Evolutionary conservation across 768 basidiomycete species (phyloP).

Genomic region (Rhizopogon rudus): DNA sequence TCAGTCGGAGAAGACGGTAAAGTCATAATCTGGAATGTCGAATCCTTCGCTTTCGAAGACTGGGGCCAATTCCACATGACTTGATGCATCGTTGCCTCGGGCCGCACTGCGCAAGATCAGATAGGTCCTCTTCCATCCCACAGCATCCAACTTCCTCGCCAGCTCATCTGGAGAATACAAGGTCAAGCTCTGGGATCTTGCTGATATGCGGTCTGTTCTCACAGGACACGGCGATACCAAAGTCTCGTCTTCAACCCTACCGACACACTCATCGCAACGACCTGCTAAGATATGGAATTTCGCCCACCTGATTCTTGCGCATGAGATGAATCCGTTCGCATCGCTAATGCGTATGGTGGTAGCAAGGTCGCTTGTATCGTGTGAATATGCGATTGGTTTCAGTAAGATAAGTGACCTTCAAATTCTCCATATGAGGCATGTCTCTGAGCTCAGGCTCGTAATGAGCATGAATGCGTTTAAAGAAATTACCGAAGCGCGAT

Average conservation of each 20-base stretch:
- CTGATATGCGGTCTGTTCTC: slow-evolving; percentile 54
- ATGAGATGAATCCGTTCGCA: slow-evolving; percentile 75
- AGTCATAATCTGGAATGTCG: slow-evolving; percentile 86
- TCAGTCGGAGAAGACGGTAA: slow-evolving; percentile 95
- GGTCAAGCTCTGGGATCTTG: slow-evolving; percentile 90
- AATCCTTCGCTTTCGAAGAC: slow-evolving; percentile 62
- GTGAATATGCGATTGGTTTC: slow-evolving; percentile 95
- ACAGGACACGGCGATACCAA: slow-evolving; percentile 81
- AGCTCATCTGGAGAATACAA: slow-evolving; percentile 78
- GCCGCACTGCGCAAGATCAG: slow-evolving; percentile 74
- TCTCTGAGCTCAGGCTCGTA: too few species aligned
- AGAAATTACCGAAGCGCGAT: too few species aligned
- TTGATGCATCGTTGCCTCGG: slow-evolving; percentile 75
- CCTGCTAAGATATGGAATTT: slow-evolving; percentile 89
- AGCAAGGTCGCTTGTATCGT: slow-evolving; percentile 89
- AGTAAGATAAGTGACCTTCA: slow-evolving; percentile 85
- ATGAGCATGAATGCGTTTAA: too few species aligned
- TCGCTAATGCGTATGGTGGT: slow-evolving; percentile 84
- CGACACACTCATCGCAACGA: slow-evolving; percentile 81
- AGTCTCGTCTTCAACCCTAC: slow-evolving; percentile 75
- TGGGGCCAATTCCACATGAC: slow-evolving; percentile 76
- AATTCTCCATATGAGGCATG: too few species aligned
- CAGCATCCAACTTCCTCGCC: slow-evolving; percentile 82
- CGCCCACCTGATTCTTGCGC: slow-evolving; percentile 87
- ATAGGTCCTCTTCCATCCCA: slow-evolving; percentile 92